Evolutionary conservation across 2,329 filamentous ascomycete genomes (phyloP).

Genomic region (Purpureocillium takamizusanense): DNA sequence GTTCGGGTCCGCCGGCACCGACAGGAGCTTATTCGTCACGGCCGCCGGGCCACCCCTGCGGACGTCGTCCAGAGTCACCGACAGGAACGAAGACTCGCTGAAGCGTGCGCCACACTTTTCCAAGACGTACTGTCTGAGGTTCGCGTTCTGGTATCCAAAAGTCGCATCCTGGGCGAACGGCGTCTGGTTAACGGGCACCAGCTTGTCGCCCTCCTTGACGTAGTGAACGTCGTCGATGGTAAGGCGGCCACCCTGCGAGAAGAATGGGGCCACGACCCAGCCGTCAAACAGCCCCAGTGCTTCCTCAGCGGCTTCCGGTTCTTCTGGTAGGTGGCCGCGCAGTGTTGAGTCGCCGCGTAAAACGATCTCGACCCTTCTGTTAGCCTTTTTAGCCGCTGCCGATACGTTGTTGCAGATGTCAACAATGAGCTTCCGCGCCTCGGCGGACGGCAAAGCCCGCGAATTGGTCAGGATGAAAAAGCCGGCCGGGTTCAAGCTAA

Average conservation of each 20-base stretch:
- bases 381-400: slow-evolving; percentile 27
- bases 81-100: slow-evolving; percentile 13
- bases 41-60: slow-evolving; percentile 15
- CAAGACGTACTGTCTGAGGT: slow-evolving; percentile 34
- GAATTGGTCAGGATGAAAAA: slow-evolving; percentile 55
- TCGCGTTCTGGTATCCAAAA: slow-evolving; percentile 46
- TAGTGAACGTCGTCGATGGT: slow-evolving; percentile 49
- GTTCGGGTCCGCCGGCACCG: slow-evolving; percentile 21
- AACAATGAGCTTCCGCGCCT: slow-evolving; percentile 34
- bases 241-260: slow-evolving; percentile 44
- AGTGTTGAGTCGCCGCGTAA: slow-evolving; percentile 46
- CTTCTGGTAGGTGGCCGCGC: slow-evolving; percentile 44
- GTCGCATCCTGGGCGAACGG: slow-evolving; percentile 48
- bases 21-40: slow-evolving; percentile 15
- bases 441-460: slow-evolving; percentile 37
- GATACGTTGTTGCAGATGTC: slow-evolving; percentile 41
- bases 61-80: slow-evolving; percentile 20
- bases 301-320: slow-evolving; percentile 39
- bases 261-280: slow-evolving; percentile 47
- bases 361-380: slow-evolving; percentile 40
- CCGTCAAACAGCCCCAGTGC: slow-evolving; percentile 39
- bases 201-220: slow-evolving; percentile 37
- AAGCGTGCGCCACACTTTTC: slow-evolving; percentile 36
- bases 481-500: slow-evolving; percentile 28
- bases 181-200: slow-evolving; percentile 35